Evolutionary conservation across 805 yeast species (phyloP).

Genomic region (Candida sakaeoensis): DNA sequence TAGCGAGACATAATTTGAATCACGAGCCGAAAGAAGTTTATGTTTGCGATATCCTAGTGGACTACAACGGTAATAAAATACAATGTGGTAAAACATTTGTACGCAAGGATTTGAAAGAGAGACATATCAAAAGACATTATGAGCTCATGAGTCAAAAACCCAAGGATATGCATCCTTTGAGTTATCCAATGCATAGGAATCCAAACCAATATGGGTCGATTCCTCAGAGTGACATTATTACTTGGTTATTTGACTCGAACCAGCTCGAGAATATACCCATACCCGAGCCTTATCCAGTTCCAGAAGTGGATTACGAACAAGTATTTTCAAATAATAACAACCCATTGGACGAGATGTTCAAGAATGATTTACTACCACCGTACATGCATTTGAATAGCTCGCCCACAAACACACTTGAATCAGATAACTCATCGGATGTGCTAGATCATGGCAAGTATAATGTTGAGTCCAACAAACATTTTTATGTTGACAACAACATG

Average conservation of each 20-base stretch:
- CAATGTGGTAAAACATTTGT: conserved; percentile 61
- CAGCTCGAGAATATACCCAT: not conserved
- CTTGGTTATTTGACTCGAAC: conserved; percentile 33
- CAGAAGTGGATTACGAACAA: conserved; percentile 22
- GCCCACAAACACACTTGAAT: conserved; percentile 27
- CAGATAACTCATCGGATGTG: conserved; percentile 9
- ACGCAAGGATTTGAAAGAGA: conserved; percentile 50
- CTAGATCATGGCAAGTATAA: conserved; percentile 23
- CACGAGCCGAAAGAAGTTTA: conserved; percentile 53
- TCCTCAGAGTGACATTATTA: conserved; percentile 35
- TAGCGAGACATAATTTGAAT: conserved; percentile 60
- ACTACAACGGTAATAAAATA: conserved; percentile 31
- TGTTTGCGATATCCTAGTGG: conserved; percentile 49
- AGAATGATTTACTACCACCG: not conserved
- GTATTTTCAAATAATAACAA: conserved; percentile 34
- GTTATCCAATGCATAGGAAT: not conserved
- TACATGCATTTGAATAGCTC: conserved; percentile 19
- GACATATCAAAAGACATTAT: conserved; percentile 33
- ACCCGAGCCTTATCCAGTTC: conserved; percentile 1
- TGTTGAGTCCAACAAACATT: conserved; percentile 26
- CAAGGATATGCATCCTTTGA: not conserved
- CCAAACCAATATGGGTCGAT: conserved; percentile 2
- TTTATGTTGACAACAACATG: conserved; percentile 34
- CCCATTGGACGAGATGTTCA: conserved; percentile 37
- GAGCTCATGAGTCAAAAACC: conserved; percentile 8